Percentiles rank a stretch among this genome's conserved stretches.
Evolutionary conservation across 768 basidiomycete genomes (phyloP).

Genomic region (Megacollybia marginata): DNA sequence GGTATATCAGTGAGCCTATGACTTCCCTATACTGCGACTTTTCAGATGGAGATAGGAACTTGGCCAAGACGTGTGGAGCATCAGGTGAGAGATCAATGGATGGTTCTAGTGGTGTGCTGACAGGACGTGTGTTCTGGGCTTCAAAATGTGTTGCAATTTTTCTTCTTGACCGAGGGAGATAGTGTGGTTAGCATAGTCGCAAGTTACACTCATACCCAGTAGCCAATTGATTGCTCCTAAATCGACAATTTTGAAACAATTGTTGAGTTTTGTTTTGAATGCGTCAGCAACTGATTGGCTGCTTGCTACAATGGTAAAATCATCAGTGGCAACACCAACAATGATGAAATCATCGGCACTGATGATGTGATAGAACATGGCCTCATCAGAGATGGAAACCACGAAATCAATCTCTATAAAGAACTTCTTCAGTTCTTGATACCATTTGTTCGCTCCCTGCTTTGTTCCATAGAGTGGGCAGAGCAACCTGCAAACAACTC

Average conservation of each 20-base stretch:
- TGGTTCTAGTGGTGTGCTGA: slow-evolving; percentile 15
- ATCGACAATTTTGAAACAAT: no score
- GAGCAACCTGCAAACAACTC: slow-evolving; percentile 10
- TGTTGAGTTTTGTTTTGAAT: slow-evolving; percentile 5
- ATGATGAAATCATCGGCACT: slow-evolving; percentile 7
- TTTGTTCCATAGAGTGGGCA: slow-evolving; percentile 28
- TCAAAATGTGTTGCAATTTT: slow-evolving; percentile 10
- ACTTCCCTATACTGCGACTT: slow-evolving; percentile 14
- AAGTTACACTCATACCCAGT: slow-evolving; percentile 13
- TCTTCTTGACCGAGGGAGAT: slow-evolving; percentile 10
- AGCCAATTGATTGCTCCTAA: no score
- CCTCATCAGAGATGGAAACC: slow-evolving; percentile 6
- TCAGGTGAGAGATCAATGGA: neutral
- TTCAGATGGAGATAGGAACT: neutral
- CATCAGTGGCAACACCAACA: slow-evolving; percentile 17
- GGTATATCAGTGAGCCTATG: slow-evolving; percentile 22
- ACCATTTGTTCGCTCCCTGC: no score
- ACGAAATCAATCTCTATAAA: slow-evolving; percentile 9
- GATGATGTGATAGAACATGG: slow-evolving; percentile 15
- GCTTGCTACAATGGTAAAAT: slow-evolving; percentile 9
- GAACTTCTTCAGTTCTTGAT: no score
- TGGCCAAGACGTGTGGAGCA: neutral
- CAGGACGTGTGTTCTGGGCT: slow-evolving; percentile 8
- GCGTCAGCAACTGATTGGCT: neutral
- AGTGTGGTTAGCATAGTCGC: slow-evolving; percentile 7